These are phyloP conservation scores for Syzygium malaccense DNA, from an alignment of 441 rosid genomes.

Conservation along the genomic window DNA sequence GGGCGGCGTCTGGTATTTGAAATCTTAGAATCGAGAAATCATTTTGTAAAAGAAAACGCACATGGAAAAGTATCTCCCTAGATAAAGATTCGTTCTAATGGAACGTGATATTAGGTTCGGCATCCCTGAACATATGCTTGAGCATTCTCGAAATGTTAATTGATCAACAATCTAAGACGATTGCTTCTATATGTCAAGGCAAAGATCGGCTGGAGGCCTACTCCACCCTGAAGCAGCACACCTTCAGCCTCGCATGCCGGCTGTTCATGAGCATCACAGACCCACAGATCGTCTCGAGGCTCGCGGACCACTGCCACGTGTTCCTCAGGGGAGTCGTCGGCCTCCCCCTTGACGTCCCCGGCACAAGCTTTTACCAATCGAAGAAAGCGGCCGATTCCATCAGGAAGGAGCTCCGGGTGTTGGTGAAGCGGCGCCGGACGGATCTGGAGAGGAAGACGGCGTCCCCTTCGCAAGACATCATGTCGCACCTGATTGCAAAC, in stretches of 20 bases:
- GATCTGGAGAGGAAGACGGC: not conserved
- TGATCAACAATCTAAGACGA: not conserved
- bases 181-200: too few species aligned
- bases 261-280: constrained; percentile 7
- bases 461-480: not conserved
- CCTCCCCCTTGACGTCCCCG: constrained; percentile 1
- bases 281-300: constrained; percentile 8
- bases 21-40: too few species aligned
- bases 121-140: too few species aligned
- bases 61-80: too few species aligned
- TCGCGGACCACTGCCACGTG: not conserved
- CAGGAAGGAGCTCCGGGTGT: constrained; percentile 5
- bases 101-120: too few species aligned
- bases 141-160: too few species aligned
- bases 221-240: too few species aligned
- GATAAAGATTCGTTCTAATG: too few species aligned
- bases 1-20: too few species aligned
- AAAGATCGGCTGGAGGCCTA: too few species aligned
- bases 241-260: too few species aligned
- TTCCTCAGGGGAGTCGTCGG: not conserved
- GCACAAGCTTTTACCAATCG: constrained; percentile 13
- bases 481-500: not conserved
- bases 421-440: not conserved
- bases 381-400: constrained; percentile 7
- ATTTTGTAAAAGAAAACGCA: too few species aligned